A percentile compares a stretch with the other conserved stretches of the same genome.
Evolutionary conservation across 192 early-diverging fungal species (phyloP).

Genomic region (Umbelopsis ramanniana): DNA sequence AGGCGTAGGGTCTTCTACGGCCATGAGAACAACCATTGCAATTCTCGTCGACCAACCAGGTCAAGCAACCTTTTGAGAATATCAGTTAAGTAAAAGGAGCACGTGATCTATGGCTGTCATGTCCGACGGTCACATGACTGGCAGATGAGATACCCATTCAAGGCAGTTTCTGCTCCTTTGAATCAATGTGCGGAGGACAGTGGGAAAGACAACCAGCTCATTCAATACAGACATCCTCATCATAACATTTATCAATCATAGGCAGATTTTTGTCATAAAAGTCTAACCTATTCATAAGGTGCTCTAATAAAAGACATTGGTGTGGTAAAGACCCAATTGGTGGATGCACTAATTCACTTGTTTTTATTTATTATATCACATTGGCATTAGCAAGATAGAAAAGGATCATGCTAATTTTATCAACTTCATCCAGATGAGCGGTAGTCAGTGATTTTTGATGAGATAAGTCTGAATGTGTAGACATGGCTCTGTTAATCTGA

Average conservation of each 20-base stretch:
- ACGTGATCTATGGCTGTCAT: too few relatives aligned
- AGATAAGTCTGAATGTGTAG: slow-evolving; percentile 12
- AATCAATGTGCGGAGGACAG: too few relatives aligned
- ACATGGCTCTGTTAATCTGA: slow-evolving; percentile 49
- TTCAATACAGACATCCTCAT: too few relatives aligned
- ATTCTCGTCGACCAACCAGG: slow-evolving; percentile 18
- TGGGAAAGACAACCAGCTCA: too few relatives aligned
- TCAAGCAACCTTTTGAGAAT: slow-evolving; percentile 39
- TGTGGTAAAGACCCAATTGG: not conserved
- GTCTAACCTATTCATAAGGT: too few relatives aligned
- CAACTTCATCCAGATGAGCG: slow-evolving; percentile 54
- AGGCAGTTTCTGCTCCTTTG: too few relatives aligned
- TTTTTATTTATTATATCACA: slow-evolving; percentile 37
- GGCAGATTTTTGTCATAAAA: too few relatives aligned
- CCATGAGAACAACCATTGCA: slow-evolving; percentile 35
- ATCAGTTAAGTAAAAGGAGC: too few relatives aligned
- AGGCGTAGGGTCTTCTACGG: slow-evolving; percentile 32
- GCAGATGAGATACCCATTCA: too few relatives aligned
- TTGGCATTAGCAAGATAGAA: slow-evolving; percentile 49
- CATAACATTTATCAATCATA: too few relatives aligned
- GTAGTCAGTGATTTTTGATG: slow-evolving; percentile 39
- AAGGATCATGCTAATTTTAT: slow-evolving; percentile 55
- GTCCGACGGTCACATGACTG: too few relatives aligned
- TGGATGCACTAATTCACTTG: not conserved
- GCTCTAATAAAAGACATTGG: too few relatives aligned